Evolutionary conservation across 441 rosid genomes (phyloP).

Genomic region (Manihot esculenta): DNA sequence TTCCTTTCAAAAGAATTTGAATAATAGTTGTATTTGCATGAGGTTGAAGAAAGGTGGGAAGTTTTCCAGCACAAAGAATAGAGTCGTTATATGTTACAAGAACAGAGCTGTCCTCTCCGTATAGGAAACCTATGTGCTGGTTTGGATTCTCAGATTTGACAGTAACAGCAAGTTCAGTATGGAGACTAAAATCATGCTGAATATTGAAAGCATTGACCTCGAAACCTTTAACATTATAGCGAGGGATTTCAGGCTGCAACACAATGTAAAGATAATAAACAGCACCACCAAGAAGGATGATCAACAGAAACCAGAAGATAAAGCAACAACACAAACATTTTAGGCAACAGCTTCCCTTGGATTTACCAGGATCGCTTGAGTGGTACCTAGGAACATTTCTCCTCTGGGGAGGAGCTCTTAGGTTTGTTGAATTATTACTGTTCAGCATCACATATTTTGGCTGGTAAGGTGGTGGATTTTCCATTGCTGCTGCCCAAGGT

Average conservation of each 20-base stretch:
- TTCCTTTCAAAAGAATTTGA: slow-evolving; percentile 33
- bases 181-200: slow-evolving; percentile 39
- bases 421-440: slow-evolving; percentile 13
- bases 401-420: slow-evolving; percentile 42
- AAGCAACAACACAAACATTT: slow-evolving; percentile 46
- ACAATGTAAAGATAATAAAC: slow-evolving; percentile 19
- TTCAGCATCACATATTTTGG: slow-evolving; percentile 43
- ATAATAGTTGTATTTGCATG: slow-evolving; percentile 26
- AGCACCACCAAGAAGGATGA: slow-evolving; percentile 28
- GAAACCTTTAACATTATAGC: slow-evolving; percentile 33
- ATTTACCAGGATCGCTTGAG: neutral
- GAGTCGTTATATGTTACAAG: slow-evolving; percentile 29
- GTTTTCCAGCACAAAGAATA: slow-evolving; percentile 39
- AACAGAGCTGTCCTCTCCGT: slow-evolving; percentile 42
- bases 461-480: slow-evolving; percentile 24
- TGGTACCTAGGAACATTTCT: slow-evolving; percentile 45
- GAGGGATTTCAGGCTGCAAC: slow-evolving; percentile 39
- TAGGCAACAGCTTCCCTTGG: slow-evolving; percentile 28
- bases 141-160: slow-evolving; percentile 51
- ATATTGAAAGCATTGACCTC: slow-evolving; percentile 34
- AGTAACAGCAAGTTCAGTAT: slow-evolving; percentile 34
- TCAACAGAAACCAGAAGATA: slow-evolving; percentile 36
- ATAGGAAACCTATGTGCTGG: slow-evolving; percentile 29
- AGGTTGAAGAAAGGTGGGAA: slow-evolving; percentile 45
- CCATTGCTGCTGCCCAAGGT: slow-evolving; percentile 24